Evolutionary conservation across 2,329 filamentous ascomycete genomes (phyloP).

Genomic region (Penicillium sp.): DNA sequence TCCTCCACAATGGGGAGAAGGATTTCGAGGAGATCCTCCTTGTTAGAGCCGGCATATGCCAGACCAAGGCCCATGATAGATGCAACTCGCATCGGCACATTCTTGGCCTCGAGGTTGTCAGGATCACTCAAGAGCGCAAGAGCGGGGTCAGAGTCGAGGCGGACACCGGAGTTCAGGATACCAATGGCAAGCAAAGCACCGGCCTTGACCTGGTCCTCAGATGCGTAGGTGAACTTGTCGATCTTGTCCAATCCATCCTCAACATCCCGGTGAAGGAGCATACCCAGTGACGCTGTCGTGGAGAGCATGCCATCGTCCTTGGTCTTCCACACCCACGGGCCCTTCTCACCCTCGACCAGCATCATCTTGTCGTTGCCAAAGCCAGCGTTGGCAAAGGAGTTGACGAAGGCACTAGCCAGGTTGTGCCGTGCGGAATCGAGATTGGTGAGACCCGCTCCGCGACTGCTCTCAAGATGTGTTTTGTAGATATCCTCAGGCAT

Average conservation of each 20-base stretch:
- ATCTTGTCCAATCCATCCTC: conserved; percentile 90
- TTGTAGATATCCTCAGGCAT: conserved; percentile 99
- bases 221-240: conserved; percentile 85
- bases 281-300: conserved; percentile 88
- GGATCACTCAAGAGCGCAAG: conserved; percentile 79
- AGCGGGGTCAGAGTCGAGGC: conserved; percentile 84
- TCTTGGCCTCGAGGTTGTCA: conserved; percentile 76
- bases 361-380: conserved; percentile 98
- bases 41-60: conserved; percentile 91
- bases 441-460: conserved; percentile 89
- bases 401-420: conserved; percentile 91
- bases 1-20: conserved; percentile 86
- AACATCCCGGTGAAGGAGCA: conserved; percentile 89
- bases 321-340: conserved; percentile 98
- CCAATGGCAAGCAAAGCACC: conserved; percentile 91
- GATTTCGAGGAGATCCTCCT: conserved; percentile 79
- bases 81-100: conserved; percentile 72
- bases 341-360: conserved; percentile 83
- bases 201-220: conserved; percentile 81
- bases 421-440: conserved; percentile 95
- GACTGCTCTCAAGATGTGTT: conserved; percentile 92
- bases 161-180: conserved; percentile 91
- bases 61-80: conserved; percentile 95
- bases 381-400: conserved; percentile 93
- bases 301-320: conserved; percentile 98